phyloP scores from a whole-genome alignment of 139 green algal species.

The Chlorokybus atmophyticus region DNA sequence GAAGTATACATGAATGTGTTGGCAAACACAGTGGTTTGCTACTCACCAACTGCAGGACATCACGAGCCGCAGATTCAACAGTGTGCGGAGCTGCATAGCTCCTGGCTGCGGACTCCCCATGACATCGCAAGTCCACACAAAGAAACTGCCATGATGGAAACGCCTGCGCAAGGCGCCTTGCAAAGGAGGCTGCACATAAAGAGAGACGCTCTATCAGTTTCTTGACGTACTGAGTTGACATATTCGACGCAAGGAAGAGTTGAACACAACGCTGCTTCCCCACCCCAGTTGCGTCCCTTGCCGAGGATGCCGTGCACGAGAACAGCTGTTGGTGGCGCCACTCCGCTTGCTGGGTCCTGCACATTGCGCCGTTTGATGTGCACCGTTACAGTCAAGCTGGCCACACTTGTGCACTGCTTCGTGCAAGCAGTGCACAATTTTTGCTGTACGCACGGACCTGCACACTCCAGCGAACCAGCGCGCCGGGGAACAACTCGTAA shows the following conservation, averaged over 20 bases:
- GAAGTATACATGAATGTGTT: neutral
- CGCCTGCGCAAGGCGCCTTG: slow-evolving; percentile 22
- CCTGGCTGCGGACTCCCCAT: slow-evolving; percentile 58
- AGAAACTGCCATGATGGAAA: slow-evolving; percentile 61
- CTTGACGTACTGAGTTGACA: slow-evolving; percentile 40
- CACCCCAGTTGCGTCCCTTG: slow-evolving; percentile 51
- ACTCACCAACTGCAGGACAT: slow-evolving; percentile 44
- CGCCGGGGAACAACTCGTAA: too few relatives aligned
- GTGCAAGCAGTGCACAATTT: too few relatives aligned
- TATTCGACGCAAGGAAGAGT: neutral
- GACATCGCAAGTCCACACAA: slow-evolving; percentile 80
- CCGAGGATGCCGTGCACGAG: slow-evolving; percentile 90
- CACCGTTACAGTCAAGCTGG: too few relatives aligned
- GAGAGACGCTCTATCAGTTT: slow-evolving; percentile 41
- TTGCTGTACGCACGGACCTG: too few relatives aligned
- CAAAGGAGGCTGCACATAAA: slow-evolving; percentile 19
- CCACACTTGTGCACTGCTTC: too few relatives aligned
- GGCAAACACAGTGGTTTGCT: slow-evolving; percentile 60
- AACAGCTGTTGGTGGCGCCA: slow-evolving; percentile 66
- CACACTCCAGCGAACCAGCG: too few relatives aligned
- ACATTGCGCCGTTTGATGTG: too few relatives aligned
- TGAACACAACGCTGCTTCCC: neutral
- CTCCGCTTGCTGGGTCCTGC: too few relatives aligned
- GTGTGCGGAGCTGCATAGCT: slow-evolving; percentile 1
- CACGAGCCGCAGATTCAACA: slow-evolving; percentile 29